phyloP scores from a whole-genome alignment of 2,329 filamentous ascomycete genomes.

The Rosellinia necatrix region DNA sequence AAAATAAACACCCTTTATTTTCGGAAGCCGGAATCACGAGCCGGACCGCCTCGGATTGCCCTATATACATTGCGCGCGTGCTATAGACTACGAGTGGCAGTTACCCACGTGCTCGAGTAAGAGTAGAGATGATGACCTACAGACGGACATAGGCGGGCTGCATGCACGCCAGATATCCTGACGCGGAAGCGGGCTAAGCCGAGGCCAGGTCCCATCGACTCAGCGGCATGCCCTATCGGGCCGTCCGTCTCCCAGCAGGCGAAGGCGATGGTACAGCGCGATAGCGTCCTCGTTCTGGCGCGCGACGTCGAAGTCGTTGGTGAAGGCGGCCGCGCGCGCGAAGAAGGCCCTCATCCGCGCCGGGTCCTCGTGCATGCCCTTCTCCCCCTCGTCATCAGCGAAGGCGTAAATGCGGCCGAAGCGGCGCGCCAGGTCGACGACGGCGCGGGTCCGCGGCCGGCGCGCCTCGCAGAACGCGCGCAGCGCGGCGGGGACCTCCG shows the following conservation, averaged over 20 bases:
- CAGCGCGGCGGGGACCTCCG: constrained; percentile 33
- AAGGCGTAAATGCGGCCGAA: constrained; percentile 39
- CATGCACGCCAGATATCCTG: no score
- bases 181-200: no score
- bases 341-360: constrained; percentile 37
- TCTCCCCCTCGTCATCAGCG: constrained; percentile 38
- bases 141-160: no score
- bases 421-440: constrained; percentile 39
- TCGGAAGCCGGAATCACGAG: background rate
- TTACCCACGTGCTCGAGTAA: background rate
- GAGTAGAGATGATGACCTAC: background rate
- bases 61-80: background rate
- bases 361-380: constrained; percentile 41
- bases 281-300: constrained; percentile 36
- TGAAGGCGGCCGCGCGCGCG: constrained; percentile 35
- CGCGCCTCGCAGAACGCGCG: constrained; percentile 38
- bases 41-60: constrained; percentile 4
- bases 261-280: constrained; percentile 26
- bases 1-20: background rate
- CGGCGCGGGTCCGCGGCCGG: constrained; percentile 38
- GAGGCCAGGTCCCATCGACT: no score
- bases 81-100: no score
- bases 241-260: background rate
- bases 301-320: constrained; percentile 40
- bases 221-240: no score